Conservation (phyloP, 2,329 filamentous ascomycete species). For the Bipolaris cookei region DNA sequence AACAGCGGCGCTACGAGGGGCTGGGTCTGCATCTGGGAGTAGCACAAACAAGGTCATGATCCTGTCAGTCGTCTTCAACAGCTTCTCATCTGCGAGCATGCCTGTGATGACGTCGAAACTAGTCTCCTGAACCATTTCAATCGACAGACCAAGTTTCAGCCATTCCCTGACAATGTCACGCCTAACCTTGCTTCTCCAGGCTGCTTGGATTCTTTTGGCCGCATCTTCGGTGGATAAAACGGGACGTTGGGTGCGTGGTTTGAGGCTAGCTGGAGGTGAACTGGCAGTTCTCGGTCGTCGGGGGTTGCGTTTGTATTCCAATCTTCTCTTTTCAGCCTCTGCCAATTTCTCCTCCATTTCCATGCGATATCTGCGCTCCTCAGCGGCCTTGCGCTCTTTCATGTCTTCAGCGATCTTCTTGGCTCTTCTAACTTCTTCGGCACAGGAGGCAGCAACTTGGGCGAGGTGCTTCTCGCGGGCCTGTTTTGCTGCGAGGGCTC, state of each 20-base stretch:
- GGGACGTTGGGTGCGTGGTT: conserved; percentile 35
- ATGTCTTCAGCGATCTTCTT: conserved; percentile 83
- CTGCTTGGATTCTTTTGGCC: conserved; percentile 69
- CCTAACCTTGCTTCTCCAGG: conserved; percentile 68
- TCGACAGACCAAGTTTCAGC: conserved; percentile 68
- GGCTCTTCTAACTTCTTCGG: conserved; percentile 80
- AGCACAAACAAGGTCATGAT: conserved; percentile 74
- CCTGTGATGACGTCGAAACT: conserved; percentile 77
- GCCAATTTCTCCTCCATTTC: conserved; percentile 83
- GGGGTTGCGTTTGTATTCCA: conserved; percentile 57
- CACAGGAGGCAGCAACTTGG: conserved; percentile 80
- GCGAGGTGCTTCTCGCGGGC: conserved; percentile 80
- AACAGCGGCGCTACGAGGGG: conserved; percentile 69
- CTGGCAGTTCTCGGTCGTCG: conserved; percentile 66
- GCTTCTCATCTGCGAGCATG: conserved; percentile 69
- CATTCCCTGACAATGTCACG: conserved; percentile 70
- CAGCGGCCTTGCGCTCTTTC: conserved; percentile 79
- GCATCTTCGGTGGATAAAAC: conserved; percentile 66
- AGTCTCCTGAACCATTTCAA: conserved; percentile 72
- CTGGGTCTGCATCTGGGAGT: conserved; percentile 61
- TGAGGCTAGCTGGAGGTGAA: conserved; percentile 56
- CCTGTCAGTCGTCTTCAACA: conserved; percentile 69
- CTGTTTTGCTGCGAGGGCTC: conserved; percentile 76
- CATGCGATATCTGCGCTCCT: conserved; percentile 70
- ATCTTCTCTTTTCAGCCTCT: conserved; percentile 74